Evolutionary conservation across 192 early-diverging fungal genomes (phyloP).

Genomic region (Gryganskiella cystojenkinii): DNA sequence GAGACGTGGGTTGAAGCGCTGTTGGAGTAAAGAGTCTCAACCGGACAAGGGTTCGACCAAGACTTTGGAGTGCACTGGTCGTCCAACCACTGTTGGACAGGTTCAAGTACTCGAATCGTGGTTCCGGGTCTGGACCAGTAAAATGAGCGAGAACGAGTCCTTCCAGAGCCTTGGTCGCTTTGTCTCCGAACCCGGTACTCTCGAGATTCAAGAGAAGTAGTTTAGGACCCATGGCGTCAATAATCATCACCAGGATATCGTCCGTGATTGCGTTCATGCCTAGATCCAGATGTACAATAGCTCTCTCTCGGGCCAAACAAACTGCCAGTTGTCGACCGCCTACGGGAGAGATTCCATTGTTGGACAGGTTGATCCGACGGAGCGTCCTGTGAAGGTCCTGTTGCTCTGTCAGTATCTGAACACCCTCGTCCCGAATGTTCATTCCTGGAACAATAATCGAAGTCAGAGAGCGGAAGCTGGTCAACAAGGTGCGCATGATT

Average conservation of each 20-base stretch:
- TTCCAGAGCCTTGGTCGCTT: conserved; percentile 22
- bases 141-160: conserved; percentile 16
- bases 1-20: background rate
- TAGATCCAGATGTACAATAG: conserved; percentile 13
- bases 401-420: conserved; percentile 13
- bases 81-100: conserved; percentile 32
- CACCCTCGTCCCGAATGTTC: conserved; percentile 31
- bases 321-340: conserved; percentile 11
- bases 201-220: conserved; percentile 21
- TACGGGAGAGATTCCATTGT: conserved; percentile 30
- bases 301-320: conserved; percentile 19
- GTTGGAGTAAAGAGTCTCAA: conserved; percentile 7
- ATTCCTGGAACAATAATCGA: conserved; percentile 22
- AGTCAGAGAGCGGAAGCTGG: background rate
- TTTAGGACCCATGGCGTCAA: conserved; percentile 24
- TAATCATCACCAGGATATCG: conserved; percentile 12
- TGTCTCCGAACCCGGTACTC: conserved; percentile 34
- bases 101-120: conserved; percentile 26
- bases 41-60: conserved; percentile 19
- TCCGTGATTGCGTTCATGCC: conserved; percentile 31
- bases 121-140: background rate
- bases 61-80: conserved; percentile 24
- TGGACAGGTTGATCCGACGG: conserved; percentile 10
- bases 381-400: conserved; percentile 14
- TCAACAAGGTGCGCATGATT: conserved; percentile 14